These are phyloP conservation scores for Amaranthus tricolor DNA, from an alignment of 179 eudicot species.

Conservation along the genomic window DNA sequence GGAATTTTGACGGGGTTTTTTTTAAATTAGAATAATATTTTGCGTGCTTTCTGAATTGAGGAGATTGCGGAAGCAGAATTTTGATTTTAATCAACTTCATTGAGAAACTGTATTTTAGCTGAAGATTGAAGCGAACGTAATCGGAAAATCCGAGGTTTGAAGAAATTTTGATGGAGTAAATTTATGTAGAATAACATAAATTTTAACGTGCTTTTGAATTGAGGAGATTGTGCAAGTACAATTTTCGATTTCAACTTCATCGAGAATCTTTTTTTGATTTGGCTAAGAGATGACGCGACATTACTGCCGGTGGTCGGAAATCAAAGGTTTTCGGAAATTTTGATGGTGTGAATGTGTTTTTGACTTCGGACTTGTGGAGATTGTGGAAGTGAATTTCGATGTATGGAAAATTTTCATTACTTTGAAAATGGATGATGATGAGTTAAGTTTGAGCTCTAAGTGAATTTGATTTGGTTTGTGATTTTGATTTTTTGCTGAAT, in stretches of 20 bases:
- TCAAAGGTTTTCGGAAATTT: neutral
- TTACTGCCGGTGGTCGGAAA: too few species aligned
- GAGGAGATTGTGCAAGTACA: neutral
- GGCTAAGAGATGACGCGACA: too few species aligned
- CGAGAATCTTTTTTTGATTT: too few species aligned
- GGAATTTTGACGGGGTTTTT: too few species aligned
- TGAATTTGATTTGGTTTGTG: slow-evolving; percentile 15
- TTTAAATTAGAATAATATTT: neutral
- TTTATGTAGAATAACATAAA: neutral
- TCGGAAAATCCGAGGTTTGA: neutral
- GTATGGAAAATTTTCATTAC: slow-evolving; percentile 41
- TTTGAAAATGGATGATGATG: slow-evolving; percentile 38
- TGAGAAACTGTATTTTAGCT: slow-evolving; percentile 9
- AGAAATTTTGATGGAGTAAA: neutral
- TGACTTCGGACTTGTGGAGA: neutral
- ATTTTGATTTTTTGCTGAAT: slow-evolving; percentile 17
- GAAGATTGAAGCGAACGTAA: neutral
- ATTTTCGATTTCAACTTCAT: neutral
- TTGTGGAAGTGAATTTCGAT: slow-evolving; percentile 24
- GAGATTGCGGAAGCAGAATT: neutral
- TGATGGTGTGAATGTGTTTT: neutral
- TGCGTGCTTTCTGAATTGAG: neutral
- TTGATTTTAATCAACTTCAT: neutral
- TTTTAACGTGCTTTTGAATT: neutral
- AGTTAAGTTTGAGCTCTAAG: slow-evolving; percentile 4